phyloP scores from a whole-genome alignment of 1,284 basidiomycete genomes.

The Microbotryomycetes sp. region DNA sequence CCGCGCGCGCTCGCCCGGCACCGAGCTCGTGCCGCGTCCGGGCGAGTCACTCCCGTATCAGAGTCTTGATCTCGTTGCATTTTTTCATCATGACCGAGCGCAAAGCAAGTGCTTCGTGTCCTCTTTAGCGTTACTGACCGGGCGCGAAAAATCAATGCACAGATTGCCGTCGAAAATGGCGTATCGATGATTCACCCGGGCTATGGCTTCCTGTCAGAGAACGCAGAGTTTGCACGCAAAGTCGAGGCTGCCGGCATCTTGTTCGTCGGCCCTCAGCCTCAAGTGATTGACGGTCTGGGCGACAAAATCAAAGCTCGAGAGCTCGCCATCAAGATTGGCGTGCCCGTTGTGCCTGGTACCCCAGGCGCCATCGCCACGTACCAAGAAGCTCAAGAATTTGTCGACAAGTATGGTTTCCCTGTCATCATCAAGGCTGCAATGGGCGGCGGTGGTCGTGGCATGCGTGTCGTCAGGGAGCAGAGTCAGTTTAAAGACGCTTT shows the following conservation, averaged over 20 bases:
- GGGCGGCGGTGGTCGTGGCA: slow-evolving; percentile 96
- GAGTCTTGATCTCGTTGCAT: too few species aligned
- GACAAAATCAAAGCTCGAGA: slow-evolving; percentile 89
- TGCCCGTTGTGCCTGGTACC: slow-evolving; percentile 96
- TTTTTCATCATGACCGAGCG: too few species aligned
- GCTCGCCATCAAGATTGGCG: slow-evolving; percentile 72
- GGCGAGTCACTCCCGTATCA: too few species aligned
- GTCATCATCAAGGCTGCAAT: slow-evolving; percentile 62
- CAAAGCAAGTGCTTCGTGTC: too few species aligned
- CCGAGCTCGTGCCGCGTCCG: neutral
- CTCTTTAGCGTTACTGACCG: too few species aligned
- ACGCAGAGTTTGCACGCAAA: slow-evolving; percentile 88
- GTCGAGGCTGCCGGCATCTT: slow-evolving; percentile 96
- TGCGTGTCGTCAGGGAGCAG: slow-evolving; percentile 93
- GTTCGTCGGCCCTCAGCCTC: slow-evolving; percentile 91
- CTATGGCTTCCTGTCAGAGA: slow-evolving; percentile 97
- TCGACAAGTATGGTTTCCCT: slow-evolving; percentile 92
- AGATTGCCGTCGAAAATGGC: slow-evolving; percentile 82
- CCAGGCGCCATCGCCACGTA: slow-evolving; percentile 83
- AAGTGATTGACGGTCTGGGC: slow-evolving; percentile 94
- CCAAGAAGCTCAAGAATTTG: slow-evolving; percentile 76
- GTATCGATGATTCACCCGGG: slow-evolving; percentile 99
- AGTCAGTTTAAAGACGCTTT: slow-evolving; percentile 85
- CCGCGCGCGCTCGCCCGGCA: neutral
- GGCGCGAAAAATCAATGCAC: too few species aligned